Base-by-base conservation (phyloP, 2,329 filamentous ascomycete species). In the Lachnellula willkommii region DNA sequence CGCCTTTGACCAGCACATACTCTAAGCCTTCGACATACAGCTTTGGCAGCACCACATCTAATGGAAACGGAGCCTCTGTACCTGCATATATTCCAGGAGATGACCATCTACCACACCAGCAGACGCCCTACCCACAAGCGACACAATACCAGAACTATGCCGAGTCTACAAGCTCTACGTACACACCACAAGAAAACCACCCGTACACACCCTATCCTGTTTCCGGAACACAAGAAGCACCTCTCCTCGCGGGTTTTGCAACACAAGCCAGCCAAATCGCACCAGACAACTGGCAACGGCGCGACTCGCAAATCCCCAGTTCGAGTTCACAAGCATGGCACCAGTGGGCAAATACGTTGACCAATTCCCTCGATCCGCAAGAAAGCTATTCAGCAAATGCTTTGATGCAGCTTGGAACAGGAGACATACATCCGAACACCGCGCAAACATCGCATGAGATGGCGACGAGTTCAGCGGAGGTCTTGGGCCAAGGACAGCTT, bases 211-310 rank as follows among this genome's bases (percentile, higher is more conserved):
- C 46, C 22, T 67, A 65, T 37, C 50, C 60, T 11, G 11, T 58
- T 1, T 52, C 52, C 15, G 63, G 64, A 48, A 35, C 60, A 3
- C 56, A 59, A 4, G 67, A 65, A 40, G 61, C 64, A 4, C 65
- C 67, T 9, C 54, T 69, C 2, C 59, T 68, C 2, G 60, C 63
- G 32, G 62, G 60, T 5, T 65, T 66, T 22, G 61, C 64, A n/a
- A 52, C 59, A 4, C 64, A 65, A 49, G 62, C 62, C 22, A 58
- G 61, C 17, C 67, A 68, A 55, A 73, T 74, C 36, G 73, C 74
- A 24, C 51, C 59, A 14, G 58, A 62, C 17, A 56, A 48, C n/a
- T 68, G 60, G 63, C 60, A 60, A 24, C 57, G 61, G 2, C 46
- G 55, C 37, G 39, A 47, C n/a, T 39, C 59, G 22, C 37, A 58